A percentile compares a stretch with the other conserved stretches of the same genome.
phyloP scores from a whole-genome alignment of 352 stramenopile species.

The Globisporangium nagaii region DNA sequence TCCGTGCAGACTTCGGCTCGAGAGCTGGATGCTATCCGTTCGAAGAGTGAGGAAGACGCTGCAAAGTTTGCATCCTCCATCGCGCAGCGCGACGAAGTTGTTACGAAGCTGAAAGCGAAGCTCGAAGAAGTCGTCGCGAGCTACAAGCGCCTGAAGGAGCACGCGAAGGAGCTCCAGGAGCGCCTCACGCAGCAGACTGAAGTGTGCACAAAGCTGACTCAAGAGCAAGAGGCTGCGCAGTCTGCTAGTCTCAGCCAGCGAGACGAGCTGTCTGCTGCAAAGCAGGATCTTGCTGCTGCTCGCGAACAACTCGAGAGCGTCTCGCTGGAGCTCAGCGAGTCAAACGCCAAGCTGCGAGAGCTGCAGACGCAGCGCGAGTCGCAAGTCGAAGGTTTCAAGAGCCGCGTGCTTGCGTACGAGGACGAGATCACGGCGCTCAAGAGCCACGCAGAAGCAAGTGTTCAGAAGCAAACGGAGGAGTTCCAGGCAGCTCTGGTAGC shows the following conservation, averaged over 20 bases:
- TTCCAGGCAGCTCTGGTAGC: constrained; percentile 9
- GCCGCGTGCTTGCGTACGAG: constrained; percentile 20
- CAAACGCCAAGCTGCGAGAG: constrained; percentile 7
- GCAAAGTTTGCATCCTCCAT: neutral
- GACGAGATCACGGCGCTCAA: constrained; percentile 18
- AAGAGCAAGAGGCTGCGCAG: constrained; percentile 20
- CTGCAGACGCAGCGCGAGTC: constrained; percentile 18
- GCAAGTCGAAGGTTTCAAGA: constrained; percentile 27
- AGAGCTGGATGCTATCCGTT: constrained; percentile 14
- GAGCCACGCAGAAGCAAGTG: constrained; percentile 8
- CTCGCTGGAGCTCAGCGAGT: constrained; percentile 15
- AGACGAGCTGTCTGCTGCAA: constrained; percentile 22
- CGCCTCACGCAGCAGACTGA: constrained; percentile 22
- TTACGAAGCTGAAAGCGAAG: constrained; percentile 49
- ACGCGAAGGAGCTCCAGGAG: constrained; percentile 41
- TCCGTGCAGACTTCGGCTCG: constrained; percentile 1
- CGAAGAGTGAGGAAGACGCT: neutral
- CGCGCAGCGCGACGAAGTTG: constrained; percentile 37
- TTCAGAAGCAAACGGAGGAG: constrained; percentile 19
- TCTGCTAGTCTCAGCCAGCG: constrained; percentile 21
- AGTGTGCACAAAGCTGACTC: constrained; percentile 8
- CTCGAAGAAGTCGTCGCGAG: constrained; percentile 54
- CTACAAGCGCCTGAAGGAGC: constrained; percentile 54
- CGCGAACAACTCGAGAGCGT: constrained; percentile 11
- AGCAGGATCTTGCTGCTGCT: constrained; percentile 21